Conservation (phyloP, 2,329 filamentous ascomycete species). For the Neonectria coccinea region DNA sequence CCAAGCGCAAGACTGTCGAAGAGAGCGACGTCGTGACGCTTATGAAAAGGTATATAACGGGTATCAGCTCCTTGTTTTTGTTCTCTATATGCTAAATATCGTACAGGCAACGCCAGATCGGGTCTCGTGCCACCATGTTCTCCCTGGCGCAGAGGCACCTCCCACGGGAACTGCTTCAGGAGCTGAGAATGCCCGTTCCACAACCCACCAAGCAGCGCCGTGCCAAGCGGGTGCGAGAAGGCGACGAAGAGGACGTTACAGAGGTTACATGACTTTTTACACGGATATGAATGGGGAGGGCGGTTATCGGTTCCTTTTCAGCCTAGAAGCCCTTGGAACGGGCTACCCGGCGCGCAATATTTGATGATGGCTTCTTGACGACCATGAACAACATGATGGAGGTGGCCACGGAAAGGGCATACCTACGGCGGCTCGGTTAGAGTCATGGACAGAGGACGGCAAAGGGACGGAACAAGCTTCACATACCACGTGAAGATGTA, state of each 20-base stretch:
- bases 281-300: slow-evolving; percentile 25
- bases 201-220: slow-evolving; percentile 62
- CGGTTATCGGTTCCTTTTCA: slow-evolving; percentile 21
- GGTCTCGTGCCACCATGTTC: slow-evolving; percentile 78
- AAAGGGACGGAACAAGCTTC: slow-evolving; percentile 25
- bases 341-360: slow-evolving; percentile 75
- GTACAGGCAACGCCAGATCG: slow-evolving; percentile 81
- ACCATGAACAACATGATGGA: slow-evolving; percentile 98
- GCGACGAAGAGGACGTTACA: slow-evolving; percentile 51
- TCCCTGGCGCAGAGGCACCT: slow-evolving; percentile 86
- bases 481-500: slow-evolving; percentile 98
- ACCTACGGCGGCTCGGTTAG: slow-evolving; percentile 67
- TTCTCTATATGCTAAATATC: slow-evolving; percentile 46
- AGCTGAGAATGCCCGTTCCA: slow-evolving; percentile 77
- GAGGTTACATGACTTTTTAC: slow-evolving; percentile 50
- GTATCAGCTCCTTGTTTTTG: slow-evolving; percentile 39
- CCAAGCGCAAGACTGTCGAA: slow-evolving; percentile 85
- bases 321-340: slow-evolving; percentile 46
- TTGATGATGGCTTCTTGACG: slow-evolving; percentile 83
- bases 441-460: slow-evolving; percentile 9
- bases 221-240: slow-evolving; percentile 46
- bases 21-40: slow-evolving; percentile 85
- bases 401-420: slow-evolving; percentile 84
- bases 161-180: slow-evolving; percentile 84
- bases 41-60: slow-evolving; percentile 78